These are phyloP conservation scores for Leccinum solheimii DNA, from an alignment of 1,284 basidiomycete species.

Conservation along the genomic window DNA sequence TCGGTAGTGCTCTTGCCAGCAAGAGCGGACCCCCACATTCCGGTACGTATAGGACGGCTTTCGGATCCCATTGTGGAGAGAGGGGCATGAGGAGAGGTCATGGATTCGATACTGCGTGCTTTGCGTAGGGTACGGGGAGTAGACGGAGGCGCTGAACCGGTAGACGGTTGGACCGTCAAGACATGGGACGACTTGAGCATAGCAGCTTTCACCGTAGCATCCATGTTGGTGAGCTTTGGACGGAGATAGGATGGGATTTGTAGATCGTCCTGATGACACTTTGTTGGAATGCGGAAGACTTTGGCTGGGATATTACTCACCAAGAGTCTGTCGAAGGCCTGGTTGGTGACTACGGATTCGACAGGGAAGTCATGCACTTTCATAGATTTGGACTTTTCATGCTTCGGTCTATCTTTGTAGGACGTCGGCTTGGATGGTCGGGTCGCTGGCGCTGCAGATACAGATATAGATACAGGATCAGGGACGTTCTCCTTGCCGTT, in stretches of 20 bases:
- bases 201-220: constrained; percentile 81
- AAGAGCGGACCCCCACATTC: constrained; percentile 40
- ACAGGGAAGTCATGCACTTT: constrained; percentile 41
- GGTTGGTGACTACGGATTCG: constrained; percentile 48
- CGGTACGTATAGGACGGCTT: constrained; percentile 42
- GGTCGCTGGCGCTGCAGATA: constrained; percentile 19
- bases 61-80: constrained; percentile 39
- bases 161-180: constrained; percentile 49
- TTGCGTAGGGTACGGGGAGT: constrained; percentile 52
- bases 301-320: constrained; percentile 40
- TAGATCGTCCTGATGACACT: constrained; percentile 64
- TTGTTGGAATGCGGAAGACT: constrained; percentile 2
- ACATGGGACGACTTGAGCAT: constrained; percentile 84
- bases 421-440: constrained; percentile 28
- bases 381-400: constrained; percentile 33
- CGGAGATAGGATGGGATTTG: constrained; percentile 79
- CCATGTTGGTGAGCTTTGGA: constrained; percentile 76
- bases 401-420: constrained; percentile 42
- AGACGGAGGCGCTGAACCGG: constrained; percentile 28
- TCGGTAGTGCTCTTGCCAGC: constrained; percentile 46
- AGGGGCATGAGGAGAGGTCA: constrained; percentile 53
- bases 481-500: constrained; percentile 69
- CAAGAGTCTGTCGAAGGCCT: constrained; percentile 73
- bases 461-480: constrained; percentile 18
- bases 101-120: constrained; percentile 68